A percentile compares a stretch with the other conserved stretches of the same genome.
Evolutionary conservation across 2,329 filamentous ascomycete species (phyloP).

Genomic region (Botrytis byssoidea): DNA sequence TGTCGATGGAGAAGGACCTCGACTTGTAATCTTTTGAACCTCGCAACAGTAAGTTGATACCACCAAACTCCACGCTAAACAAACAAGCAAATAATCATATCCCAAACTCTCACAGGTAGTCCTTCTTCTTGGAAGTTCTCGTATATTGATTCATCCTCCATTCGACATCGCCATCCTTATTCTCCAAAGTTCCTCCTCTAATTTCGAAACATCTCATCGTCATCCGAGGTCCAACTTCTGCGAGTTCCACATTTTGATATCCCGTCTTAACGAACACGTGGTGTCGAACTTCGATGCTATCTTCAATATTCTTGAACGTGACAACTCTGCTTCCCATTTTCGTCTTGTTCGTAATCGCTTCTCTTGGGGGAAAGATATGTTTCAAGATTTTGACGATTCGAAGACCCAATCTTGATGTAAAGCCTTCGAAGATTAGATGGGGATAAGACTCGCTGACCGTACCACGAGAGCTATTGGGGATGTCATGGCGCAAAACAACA

Average conservation of each 20-base stretch:
- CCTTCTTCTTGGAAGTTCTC: constrained; percentile 89
- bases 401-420: constrained; percentile 75
- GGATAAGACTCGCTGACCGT: constrained; percentile 92
- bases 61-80: constrained; percentile 39
- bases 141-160: constrained; percentile 98
- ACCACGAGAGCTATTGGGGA: constrained; percentile 81
- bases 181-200: constrained; percentile 84
- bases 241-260: constrained; percentile 83
- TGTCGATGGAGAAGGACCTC: constrained; percentile 21
- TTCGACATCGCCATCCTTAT: constrained; percentile 92
- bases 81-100: constrained; percentile 29
- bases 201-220: constrained; percentile 98
- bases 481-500: constrained; percentile 87
- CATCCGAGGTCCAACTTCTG: constrained; percentile 90
- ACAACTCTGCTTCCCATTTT: constrained; percentile 88
- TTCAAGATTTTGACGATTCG: constrained; percentile 88
- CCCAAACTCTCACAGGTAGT: constrained; percentile 66
- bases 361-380: constrained; percentile 88
- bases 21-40: constrained; percentile 17
- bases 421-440: constrained; percentile 93
- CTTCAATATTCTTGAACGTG: constrained; percentile 91
- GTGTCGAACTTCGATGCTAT: constrained; percentile 89
- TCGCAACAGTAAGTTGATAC: constrained; percentile 26
- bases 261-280: constrained; percentile 93
- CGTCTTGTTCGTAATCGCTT: constrained; percentile 64